Conservation (phyloP, 1,284 basidiomycete species). For the Sphaerobolus stellatus region DNA sequence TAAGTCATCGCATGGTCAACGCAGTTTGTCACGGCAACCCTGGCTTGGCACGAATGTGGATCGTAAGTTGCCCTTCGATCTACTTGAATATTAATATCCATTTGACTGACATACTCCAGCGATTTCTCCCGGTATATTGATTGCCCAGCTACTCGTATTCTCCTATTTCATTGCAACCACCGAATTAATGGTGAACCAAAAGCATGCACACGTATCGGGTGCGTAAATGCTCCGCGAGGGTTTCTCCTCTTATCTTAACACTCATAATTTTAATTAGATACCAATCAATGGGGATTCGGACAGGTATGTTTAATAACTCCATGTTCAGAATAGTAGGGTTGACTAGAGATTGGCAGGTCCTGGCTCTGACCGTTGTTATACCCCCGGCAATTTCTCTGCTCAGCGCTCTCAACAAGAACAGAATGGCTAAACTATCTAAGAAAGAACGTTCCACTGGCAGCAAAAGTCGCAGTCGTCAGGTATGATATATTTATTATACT, state of each 20-base stretch:
- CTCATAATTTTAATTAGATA: slow-evolving; percentile 16
- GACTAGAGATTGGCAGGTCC: slow-evolving; percentile 22
- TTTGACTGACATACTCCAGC: slow-evolving; percentile 12
- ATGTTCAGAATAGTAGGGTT: neutral
- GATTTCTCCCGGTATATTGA: slow-evolving; percentile 40
- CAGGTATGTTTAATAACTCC: slow-evolving; percentile 20
- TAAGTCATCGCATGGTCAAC: no score
- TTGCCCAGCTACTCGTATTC: slow-evolving; percentile 37
- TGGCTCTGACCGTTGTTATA: slow-evolving; percentile 36
- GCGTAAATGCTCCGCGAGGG: neutral
- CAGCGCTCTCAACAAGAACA: no score
- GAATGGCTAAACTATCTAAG: no score
- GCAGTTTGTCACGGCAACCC: slow-evolving; percentile 19
- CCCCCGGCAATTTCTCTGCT: slow-evolving; percentile 35
- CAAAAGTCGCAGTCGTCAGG: no score
- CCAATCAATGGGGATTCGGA: slow-evolving; percentile 35
- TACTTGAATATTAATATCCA: neutral
- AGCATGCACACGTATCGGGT: slow-evolving; percentile 20
- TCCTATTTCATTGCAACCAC: slow-evolving; percentile 41
- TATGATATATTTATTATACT: no score
- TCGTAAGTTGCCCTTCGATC: slow-evolving; percentile 17
- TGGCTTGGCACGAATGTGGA: slow-evolving; percentile 36
- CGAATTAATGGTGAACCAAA: slow-evolving; percentile 32
- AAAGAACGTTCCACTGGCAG: no score
- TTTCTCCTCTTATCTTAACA: neutral